A percentile compares a stretch with the other conserved stretches of the same genome.
Conservation (phyloP, 106 monocot species). For the Chionographis japonica region DNA sequence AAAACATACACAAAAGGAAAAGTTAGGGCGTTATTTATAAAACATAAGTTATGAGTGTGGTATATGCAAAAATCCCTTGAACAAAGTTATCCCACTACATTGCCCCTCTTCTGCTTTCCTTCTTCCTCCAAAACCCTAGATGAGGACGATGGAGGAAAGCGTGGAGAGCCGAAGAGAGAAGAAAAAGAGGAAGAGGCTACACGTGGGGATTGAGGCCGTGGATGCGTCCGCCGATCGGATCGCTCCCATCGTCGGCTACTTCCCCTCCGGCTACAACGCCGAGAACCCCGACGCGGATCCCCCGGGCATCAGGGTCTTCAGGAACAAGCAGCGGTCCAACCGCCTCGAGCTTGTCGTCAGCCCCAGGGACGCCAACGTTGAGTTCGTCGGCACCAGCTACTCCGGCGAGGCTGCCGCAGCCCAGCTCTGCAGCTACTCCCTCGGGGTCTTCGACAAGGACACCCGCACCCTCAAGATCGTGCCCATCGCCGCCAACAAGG, state of each 20-base stretch:
- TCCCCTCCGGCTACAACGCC: conserved; percentile 80
- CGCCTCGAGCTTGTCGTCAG: conserved; percentile 58
- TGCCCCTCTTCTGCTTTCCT: no score
- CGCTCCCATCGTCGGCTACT: conserved; percentile 78
- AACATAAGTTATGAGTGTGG: no score
- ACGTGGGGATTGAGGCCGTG: conserved; percentile 37
- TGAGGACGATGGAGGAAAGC: no score
- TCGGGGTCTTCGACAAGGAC: conserved; percentile 95
- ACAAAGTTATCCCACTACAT: no score
- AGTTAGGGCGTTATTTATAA: no score
- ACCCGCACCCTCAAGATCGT: conserved; percentile 55
- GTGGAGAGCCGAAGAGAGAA: not conserved
- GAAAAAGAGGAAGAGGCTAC: conserved; percentile 32
- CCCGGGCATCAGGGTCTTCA: conserved; percentile 28
- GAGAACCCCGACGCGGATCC: not conserved
- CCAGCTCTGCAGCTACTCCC: conserved; percentile 60
- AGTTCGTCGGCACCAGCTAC: conserved; percentile 82
- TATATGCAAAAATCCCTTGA: no score
- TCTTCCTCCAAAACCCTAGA: no score
- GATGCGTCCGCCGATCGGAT: conserved; percentile 26
- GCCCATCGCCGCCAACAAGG: conserved; percentile 85
- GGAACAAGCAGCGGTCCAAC: conserved; percentile 25
- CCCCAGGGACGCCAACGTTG: conserved; percentile 31
- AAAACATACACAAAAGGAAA: no score
- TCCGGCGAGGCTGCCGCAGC: conserved; percentile 65